Evolutionary conservation across 345 rosid genomes (phyloP), one percentile per base, ranked within the genome.

Genomic region (Linum tenue): DNA sequence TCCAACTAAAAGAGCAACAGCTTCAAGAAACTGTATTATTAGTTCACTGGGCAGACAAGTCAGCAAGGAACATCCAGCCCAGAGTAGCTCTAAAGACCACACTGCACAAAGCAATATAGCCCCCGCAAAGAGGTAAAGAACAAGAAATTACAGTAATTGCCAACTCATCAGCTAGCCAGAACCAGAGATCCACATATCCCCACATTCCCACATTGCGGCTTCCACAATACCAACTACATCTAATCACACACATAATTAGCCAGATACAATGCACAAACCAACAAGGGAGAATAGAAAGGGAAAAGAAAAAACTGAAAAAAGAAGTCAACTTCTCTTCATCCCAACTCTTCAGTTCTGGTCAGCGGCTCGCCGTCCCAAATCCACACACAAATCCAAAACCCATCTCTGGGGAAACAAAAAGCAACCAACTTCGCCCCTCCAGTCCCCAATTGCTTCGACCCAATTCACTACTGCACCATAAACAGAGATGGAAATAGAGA

Each of bases 231-330:
- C 50, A 43, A 43, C 2, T 43, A 43, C 6, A 43, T 7, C 17
- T 2, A 38, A 10, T 43, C 42, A 15, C 3, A 17, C 42, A 1
- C 7, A 1, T 55, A 4, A 55, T 4, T 22, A 5, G 16, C 58
- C 58, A 55, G 16, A 55, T 22, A 14, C 58, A 55, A 55, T 11
- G 12, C 16, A 15, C 58, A 22, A 55, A 22, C 58, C 16, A 63
- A 36, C 39, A 31, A 15, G 14, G 71, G 59, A 31, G 3, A 16
- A 58, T 12, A 22, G 37, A 61, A 38, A 36, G 44, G 35, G 41
- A 60, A 38, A 31, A 53, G 36, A 74, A 68, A 50, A 39, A 0
- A 56, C 22, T 10, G 51, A 55, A 63, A 41, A 59, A 7, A 11
- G 6, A 43, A 43, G 50, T 43, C 50, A 43, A 43, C 50, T 43